These are phyloP conservation scores for Leucocoprinus sp. DNA, from an alignment of 768 basidiomycete genomes.

Conservation along the genomic window DNA sequence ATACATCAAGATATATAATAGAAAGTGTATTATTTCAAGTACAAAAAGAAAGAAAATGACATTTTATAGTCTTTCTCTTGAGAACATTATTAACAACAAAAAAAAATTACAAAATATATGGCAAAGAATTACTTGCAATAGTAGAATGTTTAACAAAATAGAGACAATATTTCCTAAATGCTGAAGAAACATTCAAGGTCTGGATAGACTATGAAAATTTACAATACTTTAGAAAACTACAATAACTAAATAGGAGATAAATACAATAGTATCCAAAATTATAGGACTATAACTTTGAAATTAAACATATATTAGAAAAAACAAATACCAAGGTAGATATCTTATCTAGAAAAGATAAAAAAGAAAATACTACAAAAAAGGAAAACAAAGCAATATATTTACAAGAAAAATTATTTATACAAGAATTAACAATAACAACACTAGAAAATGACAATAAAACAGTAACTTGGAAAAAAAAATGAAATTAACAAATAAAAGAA, in stretches of 20 bases:
- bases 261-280: neutral
- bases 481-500: too few species aligned
- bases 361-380: too few species aligned
- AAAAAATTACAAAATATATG: slow-evolving; percentile 23
- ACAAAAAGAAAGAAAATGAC: slow-evolving; percentile 16
- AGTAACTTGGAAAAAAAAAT: too few species aligned
- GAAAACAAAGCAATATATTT: neutral
- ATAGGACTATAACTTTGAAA: neutral
- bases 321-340: neutral
- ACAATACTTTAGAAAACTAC: slow-evolving; percentile 7
- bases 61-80: slow-evolving; percentile 26
- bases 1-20: slow-evolving; percentile 24
- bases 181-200: slow-evolving; percentile 3
- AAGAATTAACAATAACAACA: neutral
- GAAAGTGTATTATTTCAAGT: slow-evolving; percentile 27
- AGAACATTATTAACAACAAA: slow-evolving; percentile 14
- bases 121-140: slow-evolving; percentile 33
- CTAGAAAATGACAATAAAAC: too few species aligned
- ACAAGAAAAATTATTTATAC: neutral
- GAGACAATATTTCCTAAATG: slow-evolving; percentile 20
- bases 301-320: neutral
- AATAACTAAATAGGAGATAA: neutral
- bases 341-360: too few species aligned
- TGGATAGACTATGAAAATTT: slow-evolving; percentile 17
- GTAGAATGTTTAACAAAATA: slow-evolving; percentile 21